Evolutionary conservation across 129 eudicot genomes (phyloP).

Genomic region (Lactuca saligna): DNA sequence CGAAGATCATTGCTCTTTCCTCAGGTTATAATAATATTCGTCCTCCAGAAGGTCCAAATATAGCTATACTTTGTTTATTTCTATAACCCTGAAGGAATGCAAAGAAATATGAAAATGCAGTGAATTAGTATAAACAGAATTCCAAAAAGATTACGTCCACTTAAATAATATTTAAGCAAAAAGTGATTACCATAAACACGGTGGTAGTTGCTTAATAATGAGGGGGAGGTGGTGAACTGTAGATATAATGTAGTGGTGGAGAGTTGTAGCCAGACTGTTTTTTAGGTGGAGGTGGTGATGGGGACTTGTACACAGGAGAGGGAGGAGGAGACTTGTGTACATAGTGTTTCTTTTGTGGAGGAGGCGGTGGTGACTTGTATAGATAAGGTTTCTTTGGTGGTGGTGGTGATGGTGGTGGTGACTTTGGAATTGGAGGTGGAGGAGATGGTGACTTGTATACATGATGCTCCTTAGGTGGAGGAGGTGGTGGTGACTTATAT

Average conservation of each 20-base stretch:
- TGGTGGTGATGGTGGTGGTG: conserved; percentile 2
- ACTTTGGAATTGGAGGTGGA: not conserved
- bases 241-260: conserved; percentile 24
- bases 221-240: conserved; percentile 23
- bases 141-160: not conserved
- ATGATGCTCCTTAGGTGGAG: not conserved
- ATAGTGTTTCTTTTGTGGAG: not conserved
- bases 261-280: not conserved
- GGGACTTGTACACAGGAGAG: conserved; percentile 5
- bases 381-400: conserved; percentile 5
- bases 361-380: conserved; percentile 23
- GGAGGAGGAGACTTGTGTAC: conserved; percentile 1
- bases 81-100: conserved; percentile 14
- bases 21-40: not conserved
- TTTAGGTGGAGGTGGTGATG: conserved; percentile 20
- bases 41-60: conserved; percentile 9
- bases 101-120: not conserved
- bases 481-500: conserved; percentile 16
- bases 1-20: not conserved
- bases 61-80: not conserved
- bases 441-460: conserved; percentile 9
- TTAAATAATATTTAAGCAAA: not conserved
- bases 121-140: not conserved
- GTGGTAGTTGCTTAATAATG: not conserved
- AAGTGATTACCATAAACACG: conserved; percentile 8